These are phyloP conservation scores for Picea mariana DNA, from an alignment of 83 land plant genomes.

Conservation along the genomic window DNA sequence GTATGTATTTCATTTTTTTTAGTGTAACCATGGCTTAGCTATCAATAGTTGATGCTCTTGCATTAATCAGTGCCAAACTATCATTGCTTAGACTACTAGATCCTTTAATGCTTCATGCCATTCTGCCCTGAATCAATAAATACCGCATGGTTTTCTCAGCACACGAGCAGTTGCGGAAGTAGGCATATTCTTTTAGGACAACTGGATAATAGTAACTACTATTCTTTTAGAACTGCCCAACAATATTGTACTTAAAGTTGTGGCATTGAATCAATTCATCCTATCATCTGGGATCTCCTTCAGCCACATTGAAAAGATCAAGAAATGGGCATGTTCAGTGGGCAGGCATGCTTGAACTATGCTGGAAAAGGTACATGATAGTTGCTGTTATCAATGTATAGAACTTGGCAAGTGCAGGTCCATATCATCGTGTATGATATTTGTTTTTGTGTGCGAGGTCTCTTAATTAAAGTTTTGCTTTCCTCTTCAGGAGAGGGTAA, in stretches of 20 bases:
- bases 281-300: background rate
- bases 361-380: slow-evolving; percentile 2
- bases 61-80: background rate
- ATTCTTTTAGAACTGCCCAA: background rate
- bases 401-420: background rate
- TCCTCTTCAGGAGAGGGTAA: background rate
- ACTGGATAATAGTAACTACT: background rate
- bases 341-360: background rate
- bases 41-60: background rate
- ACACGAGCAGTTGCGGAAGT: background rate
- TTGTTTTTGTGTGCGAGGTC: background rate
- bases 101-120: background rate
- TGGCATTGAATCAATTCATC: background rate
- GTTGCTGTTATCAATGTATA: background rate
- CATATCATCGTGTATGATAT: background rate
- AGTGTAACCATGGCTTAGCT: background rate
- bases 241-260: background rate
- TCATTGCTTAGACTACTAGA: background rate
- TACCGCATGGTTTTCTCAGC: background rate
- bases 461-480: background rate
- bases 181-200: slow-evolving; percentile 4
- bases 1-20: background rate
- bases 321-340: background rate
- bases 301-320: background rate
- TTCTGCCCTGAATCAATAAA: background rate